Percentiles rank a stretch among this genome's conserved stretches.
phyloP scores from a whole-genome alignment of 1,284 basidiomycete species.

The Neonothopanus nambi region DNA sequence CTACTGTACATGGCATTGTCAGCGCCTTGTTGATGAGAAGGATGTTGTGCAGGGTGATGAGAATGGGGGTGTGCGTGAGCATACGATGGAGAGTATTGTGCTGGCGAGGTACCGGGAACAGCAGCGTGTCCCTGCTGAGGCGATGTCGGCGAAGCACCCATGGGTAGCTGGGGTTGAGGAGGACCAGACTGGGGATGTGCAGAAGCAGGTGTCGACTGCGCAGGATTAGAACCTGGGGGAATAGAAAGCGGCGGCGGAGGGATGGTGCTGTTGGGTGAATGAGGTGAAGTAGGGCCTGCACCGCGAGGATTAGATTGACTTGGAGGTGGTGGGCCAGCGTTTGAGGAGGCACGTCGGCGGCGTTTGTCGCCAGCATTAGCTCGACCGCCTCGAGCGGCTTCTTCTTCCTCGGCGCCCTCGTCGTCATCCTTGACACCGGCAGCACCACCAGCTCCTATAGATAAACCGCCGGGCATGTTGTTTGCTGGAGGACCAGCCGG shows the following conservation, averaged over 20 bases:
- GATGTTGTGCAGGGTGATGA: conserved; percentile 41
- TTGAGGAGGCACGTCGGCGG: conserved; percentile 57
- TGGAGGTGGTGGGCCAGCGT: conserved; percentile 38
- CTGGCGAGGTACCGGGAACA: conserved; percentile 45
- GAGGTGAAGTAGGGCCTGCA: conserved; percentile 48
- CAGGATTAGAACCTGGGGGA: conserved; percentile 26
- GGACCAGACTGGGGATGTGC: conserved; percentile 14
- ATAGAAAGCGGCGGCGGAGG: conserved; percentile 46
- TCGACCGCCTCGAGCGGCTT: conserved; percentile 46
- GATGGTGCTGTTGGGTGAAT: conserved; percentile 54
- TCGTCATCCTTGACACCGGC: conserved; percentile 48
- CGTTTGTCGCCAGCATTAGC: conserved; percentile 52
- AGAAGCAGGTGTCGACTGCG: conserved; percentile 11
- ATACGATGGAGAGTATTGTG: conserved; percentile 49
- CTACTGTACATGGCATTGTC: conserved; percentile 50
- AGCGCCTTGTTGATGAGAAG: conserved; percentile 36
- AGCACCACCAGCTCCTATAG: conserved; percentile 56
- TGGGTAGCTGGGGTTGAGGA: conserved; percentile 45
- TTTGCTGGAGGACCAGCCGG: conserved; percentile 44
- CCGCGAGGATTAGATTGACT: conserved; percentile 29
- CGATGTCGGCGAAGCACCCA: conserved; percentile 59
- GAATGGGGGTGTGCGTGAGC: conserved; percentile 42
- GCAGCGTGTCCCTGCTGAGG: conserved; percentile 62
- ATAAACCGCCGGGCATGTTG: conserved; percentile 76
- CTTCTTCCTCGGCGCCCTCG: conserved; percentile 57